Evolutionary conservation across 805 yeast genomes (phyloP), one percentile per base, ranked within the genome.

Genomic region (Nakazawaea wyomingensis): DNA sequence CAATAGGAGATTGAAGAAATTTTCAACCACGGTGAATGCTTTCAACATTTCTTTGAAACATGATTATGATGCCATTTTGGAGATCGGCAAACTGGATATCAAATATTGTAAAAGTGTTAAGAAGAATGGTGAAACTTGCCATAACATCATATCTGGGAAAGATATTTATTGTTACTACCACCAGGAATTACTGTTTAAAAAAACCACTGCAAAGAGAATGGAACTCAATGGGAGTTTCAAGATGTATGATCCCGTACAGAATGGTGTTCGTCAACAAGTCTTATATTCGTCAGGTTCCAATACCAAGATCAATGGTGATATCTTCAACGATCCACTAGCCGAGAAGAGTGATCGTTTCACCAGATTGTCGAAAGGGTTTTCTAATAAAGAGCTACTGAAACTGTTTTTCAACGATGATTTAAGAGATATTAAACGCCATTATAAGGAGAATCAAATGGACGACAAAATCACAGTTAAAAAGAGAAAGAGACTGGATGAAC

Each of bases 21-120:
- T 68, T 10, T 45, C 49, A 6, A 59, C 59, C 11, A 29, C 21
- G 17, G 34, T 38, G 4, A 44, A 47, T n/a, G 56, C 57, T 0
- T 83, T 87, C 55, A 78, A 74, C 19, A 57, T 89, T 17, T 65
- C 73, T 3, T 59, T 89, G 2, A 73, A 68, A 30, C 74, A 75
- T 39, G 69, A 66, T 20, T 62, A 62, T 22, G 69, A 74, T 41
- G 68, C 76, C 26, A 63, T 91, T 1, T 41, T 90, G 4, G 95
- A 87, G 52, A 70, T 91, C 42, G 99, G 96, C 0, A 68, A 88
- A 17, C 70, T 72, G 45, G 76, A 86, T 54, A 72, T 83, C 37
- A 95, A 85, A 0, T 66, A 66, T 43, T 91, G 99, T 58, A 69
- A 72, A 10, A 50, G 65, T 3, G 55, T 64, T 11, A 74, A 69